These are phyloP conservation scores for Ophiostoma populinum DNA, from an alignment of 2,329 filamentous ascomycete genomes.

Conservation along the genomic window DNA sequence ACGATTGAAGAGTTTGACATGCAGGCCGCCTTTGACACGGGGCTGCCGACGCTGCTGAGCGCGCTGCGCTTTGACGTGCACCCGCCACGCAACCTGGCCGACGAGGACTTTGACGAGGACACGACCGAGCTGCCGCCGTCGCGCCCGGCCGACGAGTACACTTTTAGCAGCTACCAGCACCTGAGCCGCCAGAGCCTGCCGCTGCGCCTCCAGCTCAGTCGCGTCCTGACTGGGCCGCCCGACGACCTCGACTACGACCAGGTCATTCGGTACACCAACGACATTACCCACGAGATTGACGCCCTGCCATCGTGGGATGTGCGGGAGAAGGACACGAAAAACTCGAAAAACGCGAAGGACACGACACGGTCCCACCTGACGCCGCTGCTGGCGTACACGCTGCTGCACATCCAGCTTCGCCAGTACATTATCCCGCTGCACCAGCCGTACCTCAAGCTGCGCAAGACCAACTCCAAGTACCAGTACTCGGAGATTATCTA, in stretches of 20 bases:
- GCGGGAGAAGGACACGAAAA: slow-evolving; percentile 17
- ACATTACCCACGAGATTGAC: slow-evolving; percentile 43
- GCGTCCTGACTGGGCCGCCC: slow-evolving; percentile 35
- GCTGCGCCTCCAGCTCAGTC: slow-evolving; percentile 38
- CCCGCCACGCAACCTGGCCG: slow-evolving; percentile 35
- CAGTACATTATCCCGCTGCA: slow-evolving; percentile 46
- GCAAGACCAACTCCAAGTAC: slow-evolving; percentile 42
- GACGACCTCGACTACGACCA: slow-evolving; percentile 43
- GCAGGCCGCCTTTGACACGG: slow-evolving; percentile 43
- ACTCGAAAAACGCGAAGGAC: slow-evolving; percentile 18
- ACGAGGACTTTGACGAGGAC: slow-evolving; percentile 36
- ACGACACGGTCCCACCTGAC: slow-evolving; percentile 22
- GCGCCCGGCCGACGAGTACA: slow-evolving; percentile 34
- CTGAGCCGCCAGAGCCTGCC: slow-evolving; percentile 37
- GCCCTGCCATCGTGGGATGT: slow-evolving; percentile 39
- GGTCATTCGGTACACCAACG: slow-evolving; percentile 42
- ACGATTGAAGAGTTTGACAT: slow-evolving; percentile 45
- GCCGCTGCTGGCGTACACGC: slow-evolving; percentile 39
- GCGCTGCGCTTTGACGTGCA: slow-evolving; percentile 38
- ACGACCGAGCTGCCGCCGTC: slow-evolving; percentile 29
- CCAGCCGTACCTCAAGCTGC: slow-evolving; percentile 41
- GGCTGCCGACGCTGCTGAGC: slow-evolving; percentile 38
- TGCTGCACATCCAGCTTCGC: slow-evolving; percentile 41
- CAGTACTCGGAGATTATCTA: slow-evolving; percentile 46
- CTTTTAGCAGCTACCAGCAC: slow-evolving; percentile 41